Percentiles rank a stretch among this genome's conserved stretches.
Evolutionary conservation across 257 asterid genomes (phyloP).

Genomic region (Rhazya stricta): DNA sequence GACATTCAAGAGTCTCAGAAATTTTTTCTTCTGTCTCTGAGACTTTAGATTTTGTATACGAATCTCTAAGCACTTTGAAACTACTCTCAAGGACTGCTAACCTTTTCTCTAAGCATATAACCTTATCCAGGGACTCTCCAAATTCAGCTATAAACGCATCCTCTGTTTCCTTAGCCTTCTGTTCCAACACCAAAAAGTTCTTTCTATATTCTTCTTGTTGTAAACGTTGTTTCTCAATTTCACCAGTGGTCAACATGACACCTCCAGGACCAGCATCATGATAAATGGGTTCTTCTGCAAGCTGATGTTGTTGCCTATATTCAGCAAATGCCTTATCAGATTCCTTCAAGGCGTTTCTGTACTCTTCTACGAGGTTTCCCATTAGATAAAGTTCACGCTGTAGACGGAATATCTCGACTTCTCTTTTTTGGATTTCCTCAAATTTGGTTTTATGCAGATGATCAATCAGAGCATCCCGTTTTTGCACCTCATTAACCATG

Average conservation of each 20-base stretch:
- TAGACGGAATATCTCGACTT: conserved; percentile 45
- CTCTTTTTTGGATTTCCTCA: conserved; percentile 62
- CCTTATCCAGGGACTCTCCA: conserved; percentile 30
- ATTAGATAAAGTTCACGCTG: conserved; percentile 62
- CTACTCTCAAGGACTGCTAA: conserved; percentile 37
- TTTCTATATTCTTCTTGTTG: conserved; percentile 54
- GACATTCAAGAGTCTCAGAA: conserved; percentile 22
- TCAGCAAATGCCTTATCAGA: conserved; percentile 57
- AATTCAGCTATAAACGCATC: conserved; percentile 28
- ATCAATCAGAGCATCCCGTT: conserved; percentile 48
- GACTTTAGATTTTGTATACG: conserved; percentile 17
- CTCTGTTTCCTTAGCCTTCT: conserved; percentile 47
- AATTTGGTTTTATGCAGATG: conserved; percentile 44
- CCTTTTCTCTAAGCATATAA: conserved; percentile 38
- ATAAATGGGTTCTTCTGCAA: conserved; percentile 67
- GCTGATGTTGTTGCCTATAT: conserved; percentile 46
- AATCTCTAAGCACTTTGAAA: conserved; percentile 32
- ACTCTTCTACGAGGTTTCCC: conserved; percentile 59
- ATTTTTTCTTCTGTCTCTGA: conserved; percentile 21
- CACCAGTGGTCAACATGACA: conserved; percentile 55
- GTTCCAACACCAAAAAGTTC: conserved; percentile 43
- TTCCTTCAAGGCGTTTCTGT: conserved; percentile 68
- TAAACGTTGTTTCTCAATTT: conserved; percentile 47
- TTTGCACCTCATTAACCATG: conserved; percentile 56
- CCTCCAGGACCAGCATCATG: conserved; percentile 76